These are phyloP conservation scores for Dentipellis sp. DNA, from an alignment of 768 basidiomycete species.

Conservation along the genomic window DNA sequence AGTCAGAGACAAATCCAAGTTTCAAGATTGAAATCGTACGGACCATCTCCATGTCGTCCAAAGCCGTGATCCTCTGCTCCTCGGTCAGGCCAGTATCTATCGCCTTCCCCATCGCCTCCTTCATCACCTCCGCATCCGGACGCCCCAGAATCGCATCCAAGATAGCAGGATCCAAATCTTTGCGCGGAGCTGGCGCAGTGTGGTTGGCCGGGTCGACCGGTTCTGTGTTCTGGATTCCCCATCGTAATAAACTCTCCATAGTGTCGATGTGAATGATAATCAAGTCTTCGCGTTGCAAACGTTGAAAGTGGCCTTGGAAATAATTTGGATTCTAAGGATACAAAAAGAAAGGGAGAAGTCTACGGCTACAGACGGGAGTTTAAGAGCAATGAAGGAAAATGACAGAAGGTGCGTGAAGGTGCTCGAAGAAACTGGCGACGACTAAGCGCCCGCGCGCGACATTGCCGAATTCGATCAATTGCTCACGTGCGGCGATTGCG, in stretches of 20 bases:
- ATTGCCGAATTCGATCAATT: background rate
- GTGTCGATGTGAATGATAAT: background rate
- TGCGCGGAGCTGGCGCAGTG: slow-evolving; percentile 27
- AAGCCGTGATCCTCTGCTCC: slow-evolving; percentile 52
- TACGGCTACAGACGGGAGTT: slow-evolving; percentile 2
- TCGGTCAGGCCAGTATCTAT: slow-evolving; percentile 45
- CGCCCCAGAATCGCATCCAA: slow-evolving; percentile 83
- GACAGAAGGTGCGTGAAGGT: slow-evolving; percentile 1
- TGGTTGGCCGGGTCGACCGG: slow-evolving; percentile 20
- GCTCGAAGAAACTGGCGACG: slow-evolving; percentile 6
- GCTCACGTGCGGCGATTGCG: background rate
- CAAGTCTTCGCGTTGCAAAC: background rate
- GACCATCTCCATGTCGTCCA: slow-evolving; percentile 88
- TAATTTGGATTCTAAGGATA: background rate
- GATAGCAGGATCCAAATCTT: slow-evolving; percentile 70
- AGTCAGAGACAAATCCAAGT: background rate
- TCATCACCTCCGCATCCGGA: slow-evolving; percentile 77
- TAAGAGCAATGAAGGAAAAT: background rate
- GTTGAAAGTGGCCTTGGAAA: background rate
- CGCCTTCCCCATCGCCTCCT: slow-evolving; percentile 62
- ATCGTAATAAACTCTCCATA: slow-evolving; percentile 71
- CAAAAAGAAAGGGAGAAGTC: background rate
- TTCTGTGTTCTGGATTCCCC: slow-evolving; percentile 62
- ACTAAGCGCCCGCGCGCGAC: background rate
- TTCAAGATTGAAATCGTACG: slow-evolving; percentile 10